Evolutionary conservation across 2,329 filamentous ascomycete genomes (phyloP).

Genomic region (Fusarium sp.): DNA sequence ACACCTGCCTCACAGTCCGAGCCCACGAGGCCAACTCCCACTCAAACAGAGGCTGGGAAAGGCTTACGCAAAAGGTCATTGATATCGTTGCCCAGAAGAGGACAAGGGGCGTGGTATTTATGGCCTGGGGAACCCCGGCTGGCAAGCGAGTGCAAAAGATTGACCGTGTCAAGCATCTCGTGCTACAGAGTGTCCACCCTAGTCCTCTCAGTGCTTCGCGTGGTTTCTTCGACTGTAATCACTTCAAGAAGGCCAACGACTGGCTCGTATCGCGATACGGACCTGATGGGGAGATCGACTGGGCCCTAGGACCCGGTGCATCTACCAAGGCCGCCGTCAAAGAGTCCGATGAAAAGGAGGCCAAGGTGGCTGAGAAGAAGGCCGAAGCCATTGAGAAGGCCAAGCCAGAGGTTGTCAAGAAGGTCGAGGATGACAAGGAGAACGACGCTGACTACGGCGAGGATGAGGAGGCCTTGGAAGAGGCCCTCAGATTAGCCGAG

Average conservation of each 20-base stretch:
- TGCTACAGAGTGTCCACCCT: conserved; percentile 89
- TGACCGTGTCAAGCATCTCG: conserved; percentile 79
- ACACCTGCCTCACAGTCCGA: conserved; percentile 93
- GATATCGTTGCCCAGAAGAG: conserved; percentile 85
- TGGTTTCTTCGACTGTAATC: conserved; percentile 86
- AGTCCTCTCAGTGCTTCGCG: conserved; percentile 87
- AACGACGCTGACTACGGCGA: conserved; percentile 51
- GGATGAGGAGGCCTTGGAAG: conserved; percentile 55
- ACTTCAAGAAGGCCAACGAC: conserved; percentile 85
- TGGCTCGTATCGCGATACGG: conserved; percentile 88
- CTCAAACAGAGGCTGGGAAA: conserved; percentile 89
- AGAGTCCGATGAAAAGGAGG: conserved; percentile 40
- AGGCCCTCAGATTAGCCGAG: conserved; percentile 52
- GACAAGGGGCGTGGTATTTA: conserved; percentile 86
- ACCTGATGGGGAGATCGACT: conserved; percentile 83
- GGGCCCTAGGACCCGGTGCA: conserved; percentile 69
- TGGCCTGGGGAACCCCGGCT: conserved; percentile 93
- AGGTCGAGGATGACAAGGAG: conserved; percentile 38
- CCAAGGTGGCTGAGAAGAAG: conserved; percentile 41
- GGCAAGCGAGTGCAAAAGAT: conserved; percentile 82
- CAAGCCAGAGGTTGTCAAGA: conserved; percentile 28
- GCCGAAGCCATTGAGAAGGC: conserved; percentile 47
- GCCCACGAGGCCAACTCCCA: conserved; percentile 91
- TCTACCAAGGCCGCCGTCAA: conserved; percentile 50
- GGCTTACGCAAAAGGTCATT: conserved; percentile 90